phyloP scores from a whole-genome alignment of 2,329 filamentous ascomycete genomes.

The Biscogniauxia marginata region DNA sequence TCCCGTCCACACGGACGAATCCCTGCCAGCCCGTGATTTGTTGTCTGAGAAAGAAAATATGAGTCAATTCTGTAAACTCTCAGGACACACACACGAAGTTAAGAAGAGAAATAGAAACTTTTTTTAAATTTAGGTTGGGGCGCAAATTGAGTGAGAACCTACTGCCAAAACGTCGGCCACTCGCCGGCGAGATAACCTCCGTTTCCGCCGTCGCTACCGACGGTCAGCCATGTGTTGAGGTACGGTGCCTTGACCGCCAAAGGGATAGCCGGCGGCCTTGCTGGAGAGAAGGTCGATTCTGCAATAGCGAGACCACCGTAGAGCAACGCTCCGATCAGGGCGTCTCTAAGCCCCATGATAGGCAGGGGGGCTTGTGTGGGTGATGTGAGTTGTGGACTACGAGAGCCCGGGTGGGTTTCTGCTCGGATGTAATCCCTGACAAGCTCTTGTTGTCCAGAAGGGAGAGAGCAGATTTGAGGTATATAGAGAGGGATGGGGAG shows the following conservation, averaged over 20 bases:
- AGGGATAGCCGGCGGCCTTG: constrained; percentile 66
- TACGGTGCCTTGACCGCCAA: constrained; percentile 75
- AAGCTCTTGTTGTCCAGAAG: neutral
- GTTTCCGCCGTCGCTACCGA: constrained; percentile 59
- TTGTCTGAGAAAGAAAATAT: constrained; percentile 39
- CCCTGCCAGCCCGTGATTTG: constrained; percentile 65
- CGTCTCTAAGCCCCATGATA: constrained; percentile 28
- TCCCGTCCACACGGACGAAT: constrained; percentile 65
- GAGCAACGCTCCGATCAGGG: constrained; percentile 28
- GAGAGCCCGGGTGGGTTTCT: neutral
- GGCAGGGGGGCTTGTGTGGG: constrained; percentile 1
- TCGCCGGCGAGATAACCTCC: constrained; percentile 66
- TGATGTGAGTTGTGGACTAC: neutral
- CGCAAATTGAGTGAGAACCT: constrained; percentile 32
- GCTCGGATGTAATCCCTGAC: constrained; percentile 5
- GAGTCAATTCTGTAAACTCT: too few species aligned
- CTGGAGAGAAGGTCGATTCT: constrained; percentile 59
- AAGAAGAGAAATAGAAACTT: neutral
- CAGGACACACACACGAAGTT: neutral
- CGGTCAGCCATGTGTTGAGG: constrained; percentile 67
- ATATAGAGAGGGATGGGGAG: neutral
- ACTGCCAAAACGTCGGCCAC: constrained; percentile 71
- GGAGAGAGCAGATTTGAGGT: too few species aligned
- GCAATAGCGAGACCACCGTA: constrained; percentile 27
- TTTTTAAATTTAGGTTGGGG: too few species aligned